phyloP scores from a whole-genome alignment of 805 yeast genomes.

The Candida mattraensis region DNA sequence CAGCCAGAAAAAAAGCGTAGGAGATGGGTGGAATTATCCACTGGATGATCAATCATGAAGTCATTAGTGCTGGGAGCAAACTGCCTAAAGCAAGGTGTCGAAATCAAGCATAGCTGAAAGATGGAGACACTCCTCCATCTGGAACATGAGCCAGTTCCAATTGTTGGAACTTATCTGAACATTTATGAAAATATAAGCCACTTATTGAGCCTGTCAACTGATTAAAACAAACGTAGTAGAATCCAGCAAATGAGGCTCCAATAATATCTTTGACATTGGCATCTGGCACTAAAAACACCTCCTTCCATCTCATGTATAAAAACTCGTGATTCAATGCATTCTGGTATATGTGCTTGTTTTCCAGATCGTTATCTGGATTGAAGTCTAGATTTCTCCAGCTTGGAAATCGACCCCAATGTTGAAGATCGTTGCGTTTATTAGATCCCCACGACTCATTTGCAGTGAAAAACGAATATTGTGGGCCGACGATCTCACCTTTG shows the following conservation, averaged over 20 bases:
- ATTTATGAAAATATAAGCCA: conserved; percentile 80
- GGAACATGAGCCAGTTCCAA: conserved; percentile 60
- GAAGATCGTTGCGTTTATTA: conserved; percentile 49
- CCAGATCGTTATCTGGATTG: conserved; percentile 31
- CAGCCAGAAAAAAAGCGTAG: conserved; percentile 15
- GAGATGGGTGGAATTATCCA: conserved; percentile 4
- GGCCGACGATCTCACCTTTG: conserved; percentile 69
- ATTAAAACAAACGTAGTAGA: conserved; percentile 83
- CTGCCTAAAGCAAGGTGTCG: not conserved
- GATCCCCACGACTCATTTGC: conserved; percentile 55
- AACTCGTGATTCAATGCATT: conserved; percentile 40
- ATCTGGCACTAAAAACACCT: conserved; percentile 81
- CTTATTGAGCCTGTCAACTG: conserved; percentile 70
- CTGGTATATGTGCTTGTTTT: conserved; percentile 27
- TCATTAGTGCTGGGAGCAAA: no score
- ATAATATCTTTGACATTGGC: conserved; percentile 56
- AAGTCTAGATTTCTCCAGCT: conserved; percentile 36
- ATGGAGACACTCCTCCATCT: conserved; percentile 43
- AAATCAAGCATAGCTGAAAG: conserved; percentile 28
- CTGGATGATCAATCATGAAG: no score
- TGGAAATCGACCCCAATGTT: conserved; percentile 61
- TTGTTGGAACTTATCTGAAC: conserved; percentile 79
- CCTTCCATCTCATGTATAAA: conserved; percentile 95
- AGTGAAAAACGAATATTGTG: conserved; percentile 57
- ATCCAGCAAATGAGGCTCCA: conserved; percentile 90